Evolutionary conservation across 768 basidiomycete genomes (phyloP).

Genomic region (Dioszegia hungarica): DNA sequence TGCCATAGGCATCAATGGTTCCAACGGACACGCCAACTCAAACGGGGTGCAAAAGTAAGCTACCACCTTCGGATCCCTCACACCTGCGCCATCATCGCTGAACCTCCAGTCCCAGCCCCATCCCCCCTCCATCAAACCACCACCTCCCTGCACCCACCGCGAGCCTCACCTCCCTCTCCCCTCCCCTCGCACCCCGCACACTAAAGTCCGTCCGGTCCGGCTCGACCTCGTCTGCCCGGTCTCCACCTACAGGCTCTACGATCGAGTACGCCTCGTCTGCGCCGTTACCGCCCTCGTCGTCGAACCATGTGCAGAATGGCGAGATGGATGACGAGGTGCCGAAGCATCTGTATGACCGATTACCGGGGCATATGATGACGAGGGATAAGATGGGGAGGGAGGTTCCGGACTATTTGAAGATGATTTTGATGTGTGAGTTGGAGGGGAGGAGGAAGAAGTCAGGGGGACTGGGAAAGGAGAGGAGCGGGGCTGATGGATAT

Average conservation of each 20-base stretch:
- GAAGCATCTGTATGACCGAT: constrained; percentile 45
- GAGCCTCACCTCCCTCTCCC: neutral
- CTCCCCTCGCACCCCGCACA: neutral
- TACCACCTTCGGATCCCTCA: neutral
- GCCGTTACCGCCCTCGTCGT: constrained; percentile 36
- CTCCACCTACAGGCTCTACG: constrained; percentile 12
- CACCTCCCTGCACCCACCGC: neutral
- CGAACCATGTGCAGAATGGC: constrained; percentile 29
- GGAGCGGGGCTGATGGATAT: neutral
- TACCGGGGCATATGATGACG: constrained; percentile 41
- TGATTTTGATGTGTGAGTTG: constrained; percentile 48
- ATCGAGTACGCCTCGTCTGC: constrained; percentile 49
- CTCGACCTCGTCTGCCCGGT: neutral
- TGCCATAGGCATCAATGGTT: constrained; percentile 1
- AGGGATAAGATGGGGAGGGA: constrained; percentile 18
- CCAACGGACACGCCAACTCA: neutral
- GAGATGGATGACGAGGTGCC: constrained; percentile 42
- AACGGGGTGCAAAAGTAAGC: neutral
- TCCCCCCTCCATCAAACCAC: neutral
- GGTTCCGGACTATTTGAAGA: constrained; percentile 45
- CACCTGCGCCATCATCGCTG: no score
- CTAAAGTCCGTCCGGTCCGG: neutral
- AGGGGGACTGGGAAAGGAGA: neutral
- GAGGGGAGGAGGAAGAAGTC: neutral
- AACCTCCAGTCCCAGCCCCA: neutral